Conservation (phyloP, 2,329 filamentous ascomycete genomes). For the Sclerotinia nivalis region DNA sequence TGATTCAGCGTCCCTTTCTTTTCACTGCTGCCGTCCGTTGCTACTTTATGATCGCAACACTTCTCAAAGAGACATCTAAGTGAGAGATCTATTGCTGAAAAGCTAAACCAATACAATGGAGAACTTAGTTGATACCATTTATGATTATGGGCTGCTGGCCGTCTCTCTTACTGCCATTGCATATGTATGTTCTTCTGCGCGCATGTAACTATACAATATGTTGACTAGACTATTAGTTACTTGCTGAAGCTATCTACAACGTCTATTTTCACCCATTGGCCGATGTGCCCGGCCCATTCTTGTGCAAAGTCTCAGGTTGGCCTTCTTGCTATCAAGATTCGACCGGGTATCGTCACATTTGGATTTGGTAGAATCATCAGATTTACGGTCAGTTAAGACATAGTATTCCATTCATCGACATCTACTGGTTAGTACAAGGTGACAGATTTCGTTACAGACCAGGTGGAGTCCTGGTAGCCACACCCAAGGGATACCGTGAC, state of each 20-base stretch:
- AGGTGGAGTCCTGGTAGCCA: not conserved
- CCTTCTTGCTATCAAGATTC: slow-evolving; percentile 40
- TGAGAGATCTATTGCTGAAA: not conserved
- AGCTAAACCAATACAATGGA: not conserved
- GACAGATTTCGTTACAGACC: slow-evolving; percentile 3
- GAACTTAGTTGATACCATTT: not conserved
- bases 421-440: not conserved
- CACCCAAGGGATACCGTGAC: not conserved
- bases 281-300: slow-evolving; percentile 28
- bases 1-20: not conserved
- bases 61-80: not conserved
- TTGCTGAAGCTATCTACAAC: slow-evolving; percentile 20
- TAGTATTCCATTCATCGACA: not conserved
- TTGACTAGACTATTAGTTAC: slow-evolving; percentile 6
- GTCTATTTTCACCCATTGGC: slow-evolving; percentile 25
- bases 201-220: not conserved
- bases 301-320: slow-evolving; percentile 37
- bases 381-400: slow-evolving; percentile 45
- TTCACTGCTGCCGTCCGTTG: not conserved
- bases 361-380: slow-evolving; percentile 40
- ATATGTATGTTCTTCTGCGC: not conserved
- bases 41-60: not conserved
- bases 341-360: slow-evolving; percentile 41
- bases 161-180: not conserved
- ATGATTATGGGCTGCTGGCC: not conserved